Evolutionary conservation across 192 early-diverging fungal genomes (phyloP).

Genomic region (Lobosporangium transversale): DNA sequence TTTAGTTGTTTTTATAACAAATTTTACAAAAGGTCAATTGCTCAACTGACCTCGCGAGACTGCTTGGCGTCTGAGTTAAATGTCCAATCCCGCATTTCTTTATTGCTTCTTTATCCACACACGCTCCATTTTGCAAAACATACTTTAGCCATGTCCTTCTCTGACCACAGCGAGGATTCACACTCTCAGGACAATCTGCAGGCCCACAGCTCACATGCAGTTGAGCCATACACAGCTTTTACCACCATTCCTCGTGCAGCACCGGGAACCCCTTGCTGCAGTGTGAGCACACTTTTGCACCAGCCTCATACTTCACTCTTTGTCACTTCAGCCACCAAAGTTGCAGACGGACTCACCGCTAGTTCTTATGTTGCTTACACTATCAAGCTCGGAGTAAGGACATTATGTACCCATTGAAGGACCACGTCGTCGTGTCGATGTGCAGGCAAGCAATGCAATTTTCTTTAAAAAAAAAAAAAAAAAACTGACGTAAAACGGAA

Average conservation of each 20-base stretch:
- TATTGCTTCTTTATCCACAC: not conserved
- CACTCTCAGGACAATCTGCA: conserved; percentile 2
- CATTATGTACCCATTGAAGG: not conserved
- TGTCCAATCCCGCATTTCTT: too few species aligned
- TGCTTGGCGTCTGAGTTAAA: too few species aligned
- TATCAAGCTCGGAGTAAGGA: conserved; percentile 60
- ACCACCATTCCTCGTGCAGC: conserved; percentile 49
- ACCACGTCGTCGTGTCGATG: too few species aligned
- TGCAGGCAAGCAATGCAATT: too few species aligned
- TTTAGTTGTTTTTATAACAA: not conserved
- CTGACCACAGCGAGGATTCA: conserved; percentile 21
- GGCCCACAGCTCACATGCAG: conserved; percentile 2
- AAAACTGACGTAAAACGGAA: too few species aligned
- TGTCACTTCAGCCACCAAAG: conserved; percentile 61
- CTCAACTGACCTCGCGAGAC: too few species aligned
- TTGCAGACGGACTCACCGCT: conserved; percentile 57
- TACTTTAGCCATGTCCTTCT: conserved; percentile 29
- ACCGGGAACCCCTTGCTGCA: conserved; percentile 49
- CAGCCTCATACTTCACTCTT: conserved; percentile 53
- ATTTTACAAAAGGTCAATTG: not conserved
- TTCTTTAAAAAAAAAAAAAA: too few species aligned
- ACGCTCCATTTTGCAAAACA: not conserved
- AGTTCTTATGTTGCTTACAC: conserved; percentile 65
- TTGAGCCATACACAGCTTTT: conserved; percentile 41
- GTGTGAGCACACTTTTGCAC: conserved; percentile 47